Base-by-base conservation (phyloP, 2,329 filamentous ascomycete genomes). In the Colletotrichum lini region DNA sequence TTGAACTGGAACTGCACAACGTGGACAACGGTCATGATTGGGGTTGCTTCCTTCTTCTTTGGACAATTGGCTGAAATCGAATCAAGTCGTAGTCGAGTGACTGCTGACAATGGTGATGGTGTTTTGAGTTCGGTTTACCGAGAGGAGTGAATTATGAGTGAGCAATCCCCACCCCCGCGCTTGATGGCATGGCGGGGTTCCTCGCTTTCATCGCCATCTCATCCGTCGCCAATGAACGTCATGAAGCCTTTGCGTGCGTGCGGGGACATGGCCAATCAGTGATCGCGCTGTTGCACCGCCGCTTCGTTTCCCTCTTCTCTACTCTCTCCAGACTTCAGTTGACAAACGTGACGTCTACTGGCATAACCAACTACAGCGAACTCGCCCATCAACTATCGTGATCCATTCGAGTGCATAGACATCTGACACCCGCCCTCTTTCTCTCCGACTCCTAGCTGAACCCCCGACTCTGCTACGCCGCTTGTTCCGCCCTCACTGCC, bases 1-100 rank as follows among this genome's bases (percentile, higher is more conserved):
- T 91, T 91, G 83, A 92, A 92, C 72, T 89, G 85, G 76, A 93
- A 91, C 35, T 93, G 82, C 3, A 94, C 91, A 61, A 93, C 86
- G 78, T 94, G 92, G n/a, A 89, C 83, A 74, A 93, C 85, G 0
- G 89, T 78, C 91, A 93, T 93, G 56, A 15, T 2, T 58, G 59
- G 15, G 9, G 7, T 61, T 53, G 4, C 23, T 5, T 57, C 8
- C 35, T 10, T 38, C 9, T 10, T 38, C 35, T 38, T 21, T 6
- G 26, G 18, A 30, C n/a, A 35, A 23, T n/a, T 57, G 54, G 12
- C 6, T 38, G 61, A 23, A 35, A 10, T 26, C n/a, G 21, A 44
- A 42, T 40, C 44, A 44, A 12, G 21, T 10, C 3, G 54, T 58
- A 18, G 7, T 58, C 13, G 54, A 58, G 38, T 16, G 38, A 3